A percentile compares a stretch with the other conserved stretches of the same genome.
Evolutionary conservation across 176 grass and related monocot genomes (phyloP).

Genomic region (Zizania latifolia): DNA sequence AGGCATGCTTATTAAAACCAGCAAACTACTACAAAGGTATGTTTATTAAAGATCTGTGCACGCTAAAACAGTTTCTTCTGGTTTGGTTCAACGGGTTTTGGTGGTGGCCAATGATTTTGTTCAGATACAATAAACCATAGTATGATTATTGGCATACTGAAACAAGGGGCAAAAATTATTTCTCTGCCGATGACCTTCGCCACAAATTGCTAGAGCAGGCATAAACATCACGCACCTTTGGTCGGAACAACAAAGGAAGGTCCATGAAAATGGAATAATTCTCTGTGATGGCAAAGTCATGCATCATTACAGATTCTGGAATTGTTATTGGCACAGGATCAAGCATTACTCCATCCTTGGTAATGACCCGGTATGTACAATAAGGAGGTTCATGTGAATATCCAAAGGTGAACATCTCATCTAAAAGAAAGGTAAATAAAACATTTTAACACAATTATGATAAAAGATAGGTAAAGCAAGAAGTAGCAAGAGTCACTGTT

Average conservation of each 20-base stretch:
- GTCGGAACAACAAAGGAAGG: slow-evolving; percentile 76
- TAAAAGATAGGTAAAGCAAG: not conserved
- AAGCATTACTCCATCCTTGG: slow-evolving; percentile 86
- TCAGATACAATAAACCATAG: not conserved
- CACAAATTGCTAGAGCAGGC: not conserved
- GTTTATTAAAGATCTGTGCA: not conserved
- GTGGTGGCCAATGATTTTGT: not conserved
- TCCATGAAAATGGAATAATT: slow-evolving; percentile 98
- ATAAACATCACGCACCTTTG: slow-evolving; percentile 53
- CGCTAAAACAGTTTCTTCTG: not conserved
- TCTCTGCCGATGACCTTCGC: not conserved
- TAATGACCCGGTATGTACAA: slow-evolving; percentile 88
- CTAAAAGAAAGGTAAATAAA: slow-evolving; percentile 40
- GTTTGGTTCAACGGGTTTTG: not conserved
- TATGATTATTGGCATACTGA: not conserved
- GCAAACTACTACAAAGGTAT: not conserved
- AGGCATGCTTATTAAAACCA: not conserved
- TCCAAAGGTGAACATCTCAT: slow-evolving; percentile 99
- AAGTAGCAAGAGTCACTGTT: not conserved
- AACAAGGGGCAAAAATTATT: not conserved
- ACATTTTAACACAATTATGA: not conserved
- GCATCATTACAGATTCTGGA: slow-evolving; percentile 94
- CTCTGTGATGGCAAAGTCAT: slow-evolving; percentile 97
- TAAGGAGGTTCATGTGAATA: slow-evolving; percentile 86
- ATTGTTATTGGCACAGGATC: slow-evolving; percentile 99